Conservation (phyloP, 306 rosid species). For the Cicer arietinum region DNA sequence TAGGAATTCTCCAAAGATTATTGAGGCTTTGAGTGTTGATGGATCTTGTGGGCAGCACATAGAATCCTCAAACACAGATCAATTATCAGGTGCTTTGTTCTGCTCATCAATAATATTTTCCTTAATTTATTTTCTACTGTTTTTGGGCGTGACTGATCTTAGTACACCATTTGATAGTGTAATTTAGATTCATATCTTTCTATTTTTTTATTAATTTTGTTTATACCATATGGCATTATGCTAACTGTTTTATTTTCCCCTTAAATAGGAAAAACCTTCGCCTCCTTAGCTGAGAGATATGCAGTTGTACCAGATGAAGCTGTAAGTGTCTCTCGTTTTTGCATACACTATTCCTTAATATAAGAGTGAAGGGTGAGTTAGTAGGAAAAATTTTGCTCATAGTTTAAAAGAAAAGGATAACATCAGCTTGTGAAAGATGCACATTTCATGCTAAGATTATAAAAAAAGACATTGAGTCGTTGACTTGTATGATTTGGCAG, state of each 20-base stretch:
- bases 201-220: neutral
- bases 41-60: conserved; percentile 80
- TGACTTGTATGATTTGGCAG: conserved; percentile 60
- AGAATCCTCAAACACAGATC: conserved; percentile 69
- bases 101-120: conserved; percentile 29
- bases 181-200: neutral
- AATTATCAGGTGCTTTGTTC: conserved; percentile 68
- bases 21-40: conserved; percentile 87
- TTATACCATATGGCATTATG: conserved; percentile 25
- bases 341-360: conserved; percentile 4
- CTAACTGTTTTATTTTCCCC: conserved; percentile 4
- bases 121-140: neutral
- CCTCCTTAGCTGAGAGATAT: conserved; percentile 81
- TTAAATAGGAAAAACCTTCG: conserved; percentile 66
- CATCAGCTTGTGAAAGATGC: conserved; percentile 20
- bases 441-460: conserved; percentile 20
- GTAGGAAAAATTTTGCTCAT: conserved; percentile 21
- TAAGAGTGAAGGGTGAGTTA: conserved; percentile 9
- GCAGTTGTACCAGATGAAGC: conserved; percentile 95
- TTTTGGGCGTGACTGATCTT: neutral
- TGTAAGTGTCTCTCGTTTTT: conserved; percentile 58
- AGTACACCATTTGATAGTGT: conserved; percentile 4
- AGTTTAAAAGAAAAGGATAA: conserved; percentile 18
- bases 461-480: neutral
- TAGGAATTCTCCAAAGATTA: conserved; percentile 81